Conservation (phyloP, 2,329 filamentous ascomycete species). For the Arthrobotrys entomopaga region DNA sequence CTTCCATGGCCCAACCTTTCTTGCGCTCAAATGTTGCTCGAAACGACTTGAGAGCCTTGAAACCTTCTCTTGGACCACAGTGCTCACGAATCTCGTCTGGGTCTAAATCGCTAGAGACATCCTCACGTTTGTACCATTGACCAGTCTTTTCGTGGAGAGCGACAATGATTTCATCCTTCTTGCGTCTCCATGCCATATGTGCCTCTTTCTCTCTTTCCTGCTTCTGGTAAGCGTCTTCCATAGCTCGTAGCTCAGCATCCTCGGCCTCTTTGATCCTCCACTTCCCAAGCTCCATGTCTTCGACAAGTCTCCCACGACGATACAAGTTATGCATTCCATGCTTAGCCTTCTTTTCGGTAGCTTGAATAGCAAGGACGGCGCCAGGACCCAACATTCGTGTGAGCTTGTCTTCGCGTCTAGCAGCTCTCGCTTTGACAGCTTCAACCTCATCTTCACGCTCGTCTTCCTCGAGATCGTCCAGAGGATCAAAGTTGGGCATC, state of each 20-base stretch:
- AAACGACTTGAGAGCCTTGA: background rate
- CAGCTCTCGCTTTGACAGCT: background rate
- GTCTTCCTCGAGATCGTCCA: conserved; percentile 15
- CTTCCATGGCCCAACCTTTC: background rate
- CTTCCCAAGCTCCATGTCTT: background rate
- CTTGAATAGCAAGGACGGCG: background rate
- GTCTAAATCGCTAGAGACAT: conserved; percentile 4
- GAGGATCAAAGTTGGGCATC: background rate
- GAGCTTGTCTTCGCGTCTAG: conserved; percentile 12
- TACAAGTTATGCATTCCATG: background rate
- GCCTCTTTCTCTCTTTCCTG: background rate
- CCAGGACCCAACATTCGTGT: conserved; percentile 19
- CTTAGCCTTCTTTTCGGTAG: conserved; percentile 4
- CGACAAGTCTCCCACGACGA: background rate
- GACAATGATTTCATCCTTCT: conserved; percentile 9
- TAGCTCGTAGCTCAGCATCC: background rate
- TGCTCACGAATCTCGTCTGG: background rate
- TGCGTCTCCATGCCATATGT: conserved; percentile 2
- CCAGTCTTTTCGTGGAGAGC: conserved; percentile 4
- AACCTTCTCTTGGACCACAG: background rate
- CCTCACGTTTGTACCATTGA: conserved; percentile 8
- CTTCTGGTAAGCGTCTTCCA: background rate
- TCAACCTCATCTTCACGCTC: conserved; percentile 11
- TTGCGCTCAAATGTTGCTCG: background rate
- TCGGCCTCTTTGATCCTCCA: background rate